Evolutionary conservation across 805 yeast species (phyloP).

Genomic region (Schizosaccharomyces lindneri): DNA sequence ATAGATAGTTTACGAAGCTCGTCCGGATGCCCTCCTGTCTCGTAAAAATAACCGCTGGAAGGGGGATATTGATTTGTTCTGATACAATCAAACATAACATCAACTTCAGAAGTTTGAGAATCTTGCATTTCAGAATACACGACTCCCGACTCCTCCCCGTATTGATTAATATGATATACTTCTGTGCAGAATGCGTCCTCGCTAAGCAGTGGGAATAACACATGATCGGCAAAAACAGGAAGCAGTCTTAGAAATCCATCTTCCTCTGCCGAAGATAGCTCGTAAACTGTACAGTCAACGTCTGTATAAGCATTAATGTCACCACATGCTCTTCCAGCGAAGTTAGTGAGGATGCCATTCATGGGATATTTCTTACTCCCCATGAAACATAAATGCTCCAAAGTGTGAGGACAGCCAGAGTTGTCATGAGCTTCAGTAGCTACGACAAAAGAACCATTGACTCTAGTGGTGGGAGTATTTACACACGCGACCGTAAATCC

Average conservation of each 20-base stretch:
- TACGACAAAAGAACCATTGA: constrained; percentile 84
- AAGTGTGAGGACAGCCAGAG: constrained; percentile 83
- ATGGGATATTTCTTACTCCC: constrained; percentile 76
- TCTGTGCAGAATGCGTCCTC: constrained; percentile 83
- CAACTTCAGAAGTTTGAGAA: constrained; percentile 53
- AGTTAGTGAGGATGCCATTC: constrained; percentile 68
- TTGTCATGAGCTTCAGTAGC: constrained; percentile 78
- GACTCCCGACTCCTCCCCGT: constrained; percentile 81
- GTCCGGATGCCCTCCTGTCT: constrained; percentile 74
- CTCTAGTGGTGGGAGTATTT: background rate
- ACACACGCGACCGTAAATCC: background rate
- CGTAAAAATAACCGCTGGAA: constrained; percentile 56
- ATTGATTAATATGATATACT: constrained; percentile 81
- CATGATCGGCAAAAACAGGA: constrained; percentile 77
- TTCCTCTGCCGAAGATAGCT: constrained; percentile 86
- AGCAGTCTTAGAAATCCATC: constrained; percentile 64
- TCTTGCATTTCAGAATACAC: constrained; percentile 96
- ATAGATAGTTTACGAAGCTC: constrained; percentile 51
- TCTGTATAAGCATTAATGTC: constrained; percentile 93
- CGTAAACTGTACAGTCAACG: constrained; percentile 84
- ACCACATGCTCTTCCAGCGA: constrained; percentile 65
- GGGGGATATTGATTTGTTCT: constrained; percentile 15
- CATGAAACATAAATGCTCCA: constrained; percentile 86
- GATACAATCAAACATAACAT: constrained; percentile 15
- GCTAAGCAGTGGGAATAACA: constrained; percentile 60